Conservation (phyloP, 305 asterid genomes). For the Fraxinus platypoda region DNA sequence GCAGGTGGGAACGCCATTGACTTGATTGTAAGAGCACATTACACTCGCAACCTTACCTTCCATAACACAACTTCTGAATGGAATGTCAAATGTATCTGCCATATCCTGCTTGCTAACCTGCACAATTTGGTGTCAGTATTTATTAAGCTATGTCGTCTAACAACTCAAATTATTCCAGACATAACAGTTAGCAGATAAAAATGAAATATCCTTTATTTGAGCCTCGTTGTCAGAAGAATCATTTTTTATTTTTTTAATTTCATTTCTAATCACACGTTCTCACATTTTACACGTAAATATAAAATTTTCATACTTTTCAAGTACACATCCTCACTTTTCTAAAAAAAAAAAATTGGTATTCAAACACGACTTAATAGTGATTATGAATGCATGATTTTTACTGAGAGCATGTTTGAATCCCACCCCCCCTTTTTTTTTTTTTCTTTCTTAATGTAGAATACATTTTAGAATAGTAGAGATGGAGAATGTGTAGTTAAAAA, state of each 20-base stretch:
- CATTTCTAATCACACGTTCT: neutral
- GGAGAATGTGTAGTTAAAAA: too few species aligned
- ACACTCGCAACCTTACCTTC: constrained; percentile 89
- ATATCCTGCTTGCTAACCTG: constrained; percentile 82
- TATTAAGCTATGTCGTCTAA: neutral
- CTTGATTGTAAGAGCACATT: constrained; percentile 94
- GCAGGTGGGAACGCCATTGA: constrained; percentile 79
- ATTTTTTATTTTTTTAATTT: too few species aligned
- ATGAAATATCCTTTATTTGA: neutral
- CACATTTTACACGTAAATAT: too few species aligned
- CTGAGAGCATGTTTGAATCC: neutral
- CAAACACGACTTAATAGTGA: neutral
- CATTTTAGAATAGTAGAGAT: too few species aligned
- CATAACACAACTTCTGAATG: constrained; percentile 75
- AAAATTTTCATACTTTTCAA: too few species aligned
- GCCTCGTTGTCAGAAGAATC: neutral
- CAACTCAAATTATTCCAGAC: neutral
- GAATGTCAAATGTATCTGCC: constrained; percentile 70
- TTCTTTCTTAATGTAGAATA: neutral
- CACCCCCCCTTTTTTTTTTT: too few species aligned
- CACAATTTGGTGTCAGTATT: neutral
- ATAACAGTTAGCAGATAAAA: neutral
- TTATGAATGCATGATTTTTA: neutral
- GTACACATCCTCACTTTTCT: too few species aligned
- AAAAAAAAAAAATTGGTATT: neutral